Base-by-base conservation (phyloP, 306 rosid species). In the Psophocarpus tetragonolobus region DNA sequence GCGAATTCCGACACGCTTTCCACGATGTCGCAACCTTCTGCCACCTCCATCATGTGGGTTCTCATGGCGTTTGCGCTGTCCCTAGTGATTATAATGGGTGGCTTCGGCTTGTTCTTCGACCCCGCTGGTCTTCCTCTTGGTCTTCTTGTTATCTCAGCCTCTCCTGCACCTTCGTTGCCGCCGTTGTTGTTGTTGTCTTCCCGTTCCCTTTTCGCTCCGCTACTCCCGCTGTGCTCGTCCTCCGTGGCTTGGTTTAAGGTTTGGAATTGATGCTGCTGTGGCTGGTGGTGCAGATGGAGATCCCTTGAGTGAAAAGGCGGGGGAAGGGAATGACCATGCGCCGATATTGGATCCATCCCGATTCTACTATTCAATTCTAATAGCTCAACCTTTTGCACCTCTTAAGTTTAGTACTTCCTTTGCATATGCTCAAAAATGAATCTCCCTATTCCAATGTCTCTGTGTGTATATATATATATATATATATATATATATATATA, bases 31-130 rank as follows among this genome's bases (percentile, higher is more conserved):
- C 90, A 87, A 0, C 92, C 96, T 6, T 92, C 97, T 4, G 88
- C 89, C 13, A 92, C 85, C 71, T 92, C 97, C 91, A 92, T 87
- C 69, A 92, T 93, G 56, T 92, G 97, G 27, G 97, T 90, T 2
- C 90, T 85, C 8, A 92, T 86, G 26, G 97, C 93, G 42, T 92
- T 92, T 1, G 97, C 92, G 51, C 97, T 92, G 85, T 92, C 97
- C 1, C 91, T 88, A 0, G 92, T 86, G 47, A 92, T 92, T 82
- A 92, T 90, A 61, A 92, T 92, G 29, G 97, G 97, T 0, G 97
- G 97, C 71, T 90, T 92, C 0, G 91, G 92, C 53, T 88, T 90
- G 91, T 92, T 92, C 54, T 92, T 92, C 56, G 97, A 92, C 39
- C 97, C 97, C 0, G 97, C 74, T 0, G 97, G 97, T 21, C 97